A percentile compares a stretch with the other conserved stretches of the same genome.
Evolutionary conservation across 371 early-diverging fungal species (phyloP).

Genomic region (Phascolomyces articulosus): DNA sequence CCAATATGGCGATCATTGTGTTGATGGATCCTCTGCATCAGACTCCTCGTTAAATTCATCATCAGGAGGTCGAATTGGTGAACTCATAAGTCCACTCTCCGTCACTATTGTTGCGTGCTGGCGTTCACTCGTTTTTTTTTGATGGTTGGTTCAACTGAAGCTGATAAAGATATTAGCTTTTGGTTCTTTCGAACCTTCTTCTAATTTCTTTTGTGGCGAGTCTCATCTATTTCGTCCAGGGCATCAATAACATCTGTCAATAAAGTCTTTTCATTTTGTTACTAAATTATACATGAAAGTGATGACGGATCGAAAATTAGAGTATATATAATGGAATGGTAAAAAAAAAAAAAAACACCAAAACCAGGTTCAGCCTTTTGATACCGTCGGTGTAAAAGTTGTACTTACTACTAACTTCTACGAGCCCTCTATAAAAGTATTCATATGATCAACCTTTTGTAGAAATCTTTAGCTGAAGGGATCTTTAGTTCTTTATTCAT

Average conservation of each 20-base stretch:
- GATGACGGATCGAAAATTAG: background rate
- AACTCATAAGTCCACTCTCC: background rate
- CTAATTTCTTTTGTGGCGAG: background rate
- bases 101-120: background rate
- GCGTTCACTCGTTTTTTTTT: background rate
- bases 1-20: no score
- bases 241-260: background rate
- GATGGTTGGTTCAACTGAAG: background rate
- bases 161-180: background rate
- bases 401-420: conserved; percentile 9
- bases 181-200: background rate
- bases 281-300: background rate
- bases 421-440: background rate
- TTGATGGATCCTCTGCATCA: no score
- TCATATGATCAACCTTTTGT: background rate
- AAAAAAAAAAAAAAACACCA: background rate
- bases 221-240: background rate
- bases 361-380: background rate
- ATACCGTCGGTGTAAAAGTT: background rate
- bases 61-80: background rate
- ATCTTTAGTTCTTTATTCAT: conserved; percentile 1
- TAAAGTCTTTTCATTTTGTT: background rate
- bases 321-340: background rate
- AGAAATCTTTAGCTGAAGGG: background rate
- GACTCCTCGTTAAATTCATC: background rate